Base-by-base conservation (phyloP, 495 filamentous ascomycete species). In the Chaetomium fimeti region DNA sequence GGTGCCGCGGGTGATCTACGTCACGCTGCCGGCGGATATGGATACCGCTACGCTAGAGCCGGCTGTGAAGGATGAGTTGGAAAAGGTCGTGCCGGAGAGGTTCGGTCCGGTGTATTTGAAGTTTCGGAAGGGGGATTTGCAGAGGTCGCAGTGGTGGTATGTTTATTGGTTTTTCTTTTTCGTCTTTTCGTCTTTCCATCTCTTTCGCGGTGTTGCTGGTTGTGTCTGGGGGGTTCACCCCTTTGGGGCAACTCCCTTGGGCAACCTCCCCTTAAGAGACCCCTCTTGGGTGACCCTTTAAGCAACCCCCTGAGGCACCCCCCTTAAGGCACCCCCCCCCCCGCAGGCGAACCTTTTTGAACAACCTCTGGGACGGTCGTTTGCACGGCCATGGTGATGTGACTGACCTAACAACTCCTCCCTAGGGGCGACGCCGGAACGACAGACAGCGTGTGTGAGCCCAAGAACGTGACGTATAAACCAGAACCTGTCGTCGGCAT, bases 401-500 rank as follows among this genome's bases (percentile, higher is more conserved):
- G 3, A 36, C 32, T 36, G 32, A 36, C 8, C 32, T 36, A 36
- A 36, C 32, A 36, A 36, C 8, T 36, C 8, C 32, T 36, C 32
- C 32, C 1, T 9, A 36, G 32, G 32, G 32, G 32, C 32, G 47
- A 49, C 22, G 22, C 47, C 20, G 60, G 61, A 5, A 16, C 13
- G 24, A n/a, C 55, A 18, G 61, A 64, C 25, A 8, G 15, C 22
- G 62, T 68, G 5, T 68, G 66, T 55, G 49, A 42, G 24, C 61
- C 66, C 2, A 36, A 51, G 13, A 64, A 68, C 52, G 28, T 58
- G 42, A 53, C 51, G 24, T 68, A 48, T 52, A 29, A 43, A 1
- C 20, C 12, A 5, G n/a, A 13, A 2, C 66, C 66, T n/a, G 24
- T 51, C 6, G 57, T 64, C 6, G 66, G 66, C 25, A 61, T 64